Base-by-base conservation (phyloP, 2,329 filamentous ascomycete genomes). In the Exophiala bonariae region DNA sequence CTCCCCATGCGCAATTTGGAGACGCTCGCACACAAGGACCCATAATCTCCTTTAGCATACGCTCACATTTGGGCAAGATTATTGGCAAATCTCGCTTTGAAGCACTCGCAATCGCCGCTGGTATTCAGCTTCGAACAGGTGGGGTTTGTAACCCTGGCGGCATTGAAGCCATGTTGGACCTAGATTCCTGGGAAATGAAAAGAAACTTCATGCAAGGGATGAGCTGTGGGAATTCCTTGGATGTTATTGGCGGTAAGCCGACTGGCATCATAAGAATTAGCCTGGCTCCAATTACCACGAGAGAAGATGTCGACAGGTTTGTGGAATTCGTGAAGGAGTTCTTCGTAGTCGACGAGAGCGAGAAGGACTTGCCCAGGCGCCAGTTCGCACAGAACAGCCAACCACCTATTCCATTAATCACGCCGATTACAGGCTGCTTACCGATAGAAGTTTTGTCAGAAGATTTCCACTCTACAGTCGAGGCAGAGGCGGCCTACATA, bases 221-320 rank as follows among this genome's bases (percentile, higher is more conserved):
- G 62, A 80, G 88, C 28, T 97, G 93, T 64, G 90, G 89, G 3
- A 80, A 82, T 44, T 88, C 91, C 14, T 84, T 86, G 58, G 89
- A 95, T 52, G 77, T 95, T 31, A 82, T 92, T 55, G 78, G 79
- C 23, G 90, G 89, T n/a, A 95, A 91, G 59, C 89, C 91, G 2
- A 95, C 89, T 0, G 93, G 92, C 0, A 81, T 95, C 30, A 81
- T 96, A 52, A 82, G 92, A 50, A 82, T 84, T 20, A 96, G 91
- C 59, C 66, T 97, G 0, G 92, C 91, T 3, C 87, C 91, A 0
- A 95, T 96, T 87, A 96, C 87, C 60, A 92, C 82, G 5, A 61
- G 79, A 19, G 72, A 74, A 5, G 92, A 97, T 63, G 81, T 96
- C 9, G 74, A 83, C 23, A 72, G 68, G 10, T 89, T 96, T 44